Conservation (phyloP, 345 rosid genomes). For the Hibiscus tridactylites region DNA sequence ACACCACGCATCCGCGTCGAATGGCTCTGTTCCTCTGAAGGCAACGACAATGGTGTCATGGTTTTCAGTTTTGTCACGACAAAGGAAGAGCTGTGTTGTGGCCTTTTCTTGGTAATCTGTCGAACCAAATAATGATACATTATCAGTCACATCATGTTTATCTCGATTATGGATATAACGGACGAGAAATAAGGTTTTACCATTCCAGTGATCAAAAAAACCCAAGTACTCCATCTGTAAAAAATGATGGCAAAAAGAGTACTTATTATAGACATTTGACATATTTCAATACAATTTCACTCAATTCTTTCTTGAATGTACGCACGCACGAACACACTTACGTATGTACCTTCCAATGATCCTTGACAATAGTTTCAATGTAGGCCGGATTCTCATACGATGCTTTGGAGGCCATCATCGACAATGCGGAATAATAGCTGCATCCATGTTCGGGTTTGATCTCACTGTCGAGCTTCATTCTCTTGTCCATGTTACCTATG, state of each 20-base stretch:
- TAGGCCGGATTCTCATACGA: conserved; percentile 62
- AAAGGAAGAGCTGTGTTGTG: conserved; percentile 50
- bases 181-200: conserved; percentile 14
- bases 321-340: not conserved
- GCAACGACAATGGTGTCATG: conserved; percentile 46
- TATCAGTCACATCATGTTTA: not conserved
- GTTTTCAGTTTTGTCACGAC: conserved; percentile 27
- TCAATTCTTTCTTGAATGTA: too few species aligned
- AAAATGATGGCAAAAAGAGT: not conserved
- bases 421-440: conserved; percentile 39
- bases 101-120: conserved; percentile 52
- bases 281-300: not conserved
- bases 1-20: conserved; percentile 61
- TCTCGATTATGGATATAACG: not conserved
- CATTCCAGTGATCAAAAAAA: conserved; percentile 51
- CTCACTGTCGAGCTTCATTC: conserved; percentile 39
- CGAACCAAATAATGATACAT: not conserved
- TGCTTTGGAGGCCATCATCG: conserved; percentile 64
- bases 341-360: conserved; percentile 50
- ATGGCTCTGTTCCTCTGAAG: conserved; percentile 62
- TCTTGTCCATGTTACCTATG: conserved; percentile 41
- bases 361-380: conserved; percentile 29
- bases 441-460: conserved; percentile 33
- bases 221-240: conserved; percentile 61
- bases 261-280: not conserved